Base-by-base conservation (phyloP, 2,329 filamentous ascomycete species). In the Ceratocystiopsis brevicomis region DNA sequence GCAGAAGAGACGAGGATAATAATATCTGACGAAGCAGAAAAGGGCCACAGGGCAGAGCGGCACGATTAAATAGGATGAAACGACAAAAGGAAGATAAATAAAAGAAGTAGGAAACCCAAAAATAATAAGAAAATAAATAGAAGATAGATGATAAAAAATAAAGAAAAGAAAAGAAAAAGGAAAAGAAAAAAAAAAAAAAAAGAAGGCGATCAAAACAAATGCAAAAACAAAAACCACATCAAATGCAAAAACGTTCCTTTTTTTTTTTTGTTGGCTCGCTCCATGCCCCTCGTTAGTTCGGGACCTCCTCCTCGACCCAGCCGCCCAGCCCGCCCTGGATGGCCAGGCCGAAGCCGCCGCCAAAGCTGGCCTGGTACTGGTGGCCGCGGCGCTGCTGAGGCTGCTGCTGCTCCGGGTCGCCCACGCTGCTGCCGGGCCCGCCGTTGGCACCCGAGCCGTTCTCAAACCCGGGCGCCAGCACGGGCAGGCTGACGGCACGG, bases 401-500 rank as follows among this genome's bases (percentile, higher is more conserved):
- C 15, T 37, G 13, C 57, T 74, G 69, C 36, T 66, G 66, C 21
- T 69, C 69, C 15, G 32, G 10, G 42, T 61, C 59, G 16, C 53
- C 53, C 6, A 59, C 63, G 33, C 59, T 59, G 48, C 60, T 62
- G 15, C 65, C 66, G 16, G 64, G 61, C 17, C 64, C 56, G 49
- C 65, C 66, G 52, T 63, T 65, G 37, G 66, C 64, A 57, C 66
- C 69, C 48, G 62, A 67, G 44, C 65, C 66, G 43, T 76, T 76
- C 58, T 77, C 71, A 44, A 76, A 73, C 15, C 71, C 72, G 16
- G 74, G 73, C 0, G 73, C 75, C 43, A 81, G 68, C 6, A 71
- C 75, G 1, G 90, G 90, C 54, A 98, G 66, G 57, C 86, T 94
- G 47, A 95, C 85, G 33, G 90, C 86, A 35, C 90, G 79, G 55